Percentiles rank a stretch among this genome's conserved stretches.
phyloP scores from a whole-genome alignment of 345 rosid species.

The Ceriops tagal region DNA sequence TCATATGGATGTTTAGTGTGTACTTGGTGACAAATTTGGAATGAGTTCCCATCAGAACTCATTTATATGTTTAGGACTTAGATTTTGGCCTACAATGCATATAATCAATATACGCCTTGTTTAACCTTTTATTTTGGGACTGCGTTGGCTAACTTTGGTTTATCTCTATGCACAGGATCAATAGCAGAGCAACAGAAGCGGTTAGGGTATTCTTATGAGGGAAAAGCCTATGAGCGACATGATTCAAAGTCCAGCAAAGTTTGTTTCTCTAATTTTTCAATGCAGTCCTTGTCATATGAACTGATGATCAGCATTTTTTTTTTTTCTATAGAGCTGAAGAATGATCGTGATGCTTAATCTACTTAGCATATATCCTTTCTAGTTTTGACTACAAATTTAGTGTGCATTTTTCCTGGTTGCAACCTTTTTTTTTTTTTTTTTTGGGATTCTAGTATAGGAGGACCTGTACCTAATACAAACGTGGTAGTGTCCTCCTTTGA shows the following conservation, averaged over 20 bases:
- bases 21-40: too few relatives aligned
- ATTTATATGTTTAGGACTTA: too few relatives aligned
- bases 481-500: too few relatives aligned
- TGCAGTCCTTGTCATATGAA: slow-evolving; percentile 8
- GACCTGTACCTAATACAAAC: too few relatives aligned
- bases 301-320: neutral
- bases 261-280: slow-evolving; percentile 35
- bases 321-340: neutral
- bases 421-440: too few relatives aligned
- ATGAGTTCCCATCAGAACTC: too few relatives aligned
- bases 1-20: too few relatives aligned
- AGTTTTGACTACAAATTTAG: neutral
- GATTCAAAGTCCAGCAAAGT: slow-evolving; percentile 61
- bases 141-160: slow-evolving; percentile 5
- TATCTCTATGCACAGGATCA: slow-evolving; percentile 23
- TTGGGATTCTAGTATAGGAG: too few relatives aligned
- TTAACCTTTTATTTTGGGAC: neutral
- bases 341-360: neutral
- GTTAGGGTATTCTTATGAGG: slow-evolving; percentile 47
- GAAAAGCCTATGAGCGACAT: slow-evolving; percentile 54
- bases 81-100: too few relatives aligned
- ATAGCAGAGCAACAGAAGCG: slow-evolving; percentile 53
- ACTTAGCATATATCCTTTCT: neutral
- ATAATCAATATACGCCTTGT: neutral
- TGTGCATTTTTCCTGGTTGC: too few relatives aligned